phyloP scores from a whole-genome alignment of 2,329 filamentous ascomycete species.

The Penicillium sp. region DNA sequence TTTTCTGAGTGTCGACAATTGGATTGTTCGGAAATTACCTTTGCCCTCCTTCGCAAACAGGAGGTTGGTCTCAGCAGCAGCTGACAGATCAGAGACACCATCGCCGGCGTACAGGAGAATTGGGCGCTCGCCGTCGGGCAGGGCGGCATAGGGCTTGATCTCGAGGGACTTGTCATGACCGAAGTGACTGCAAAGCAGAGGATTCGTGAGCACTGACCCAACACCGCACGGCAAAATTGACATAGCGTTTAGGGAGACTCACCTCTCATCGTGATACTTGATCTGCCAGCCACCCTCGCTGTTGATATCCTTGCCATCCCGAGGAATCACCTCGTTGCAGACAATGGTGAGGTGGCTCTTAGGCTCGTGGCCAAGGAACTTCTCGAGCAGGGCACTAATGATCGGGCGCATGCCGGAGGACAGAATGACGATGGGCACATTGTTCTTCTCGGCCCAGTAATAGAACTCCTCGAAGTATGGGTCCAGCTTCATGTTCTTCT shows the following conservation, averaged over 20 bases:
- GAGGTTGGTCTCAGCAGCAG: slow-evolving; percentile 87
- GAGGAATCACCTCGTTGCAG: slow-evolving; percentile 74
- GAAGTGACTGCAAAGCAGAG: slow-evolving; percentile 60
- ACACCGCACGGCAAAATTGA: background rate
- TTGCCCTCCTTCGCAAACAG: slow-evolving; percentile 91
- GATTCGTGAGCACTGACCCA: background rate
- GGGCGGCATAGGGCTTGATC: slow-evolving; percentile 75
- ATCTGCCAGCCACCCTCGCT: slow-evolving; percentile 85
- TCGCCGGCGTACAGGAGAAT: slow-evolving; percentile 94
- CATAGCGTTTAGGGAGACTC: slow-evolving; percentile 22
- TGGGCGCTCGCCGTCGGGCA: slow-evolving; percentile 69
- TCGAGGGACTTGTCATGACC: slow-evolving; percentile 97
- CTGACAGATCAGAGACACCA: slow-evolving; percentile 88
- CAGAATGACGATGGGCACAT: slow-evolving; percentile 89
- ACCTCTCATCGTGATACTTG: slow-evolving; percentile 83
- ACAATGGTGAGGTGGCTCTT: slow-evolving; percentile 78
- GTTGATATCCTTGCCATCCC: slow-evolving; percentile 71
- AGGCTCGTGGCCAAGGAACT: slow-evolving; percentile 76
- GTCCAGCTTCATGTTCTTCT: slow-evolving; percentile 84
- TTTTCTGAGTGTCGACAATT: background rate
- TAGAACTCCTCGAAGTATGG: slow-evolving; percentile 87
- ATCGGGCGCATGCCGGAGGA: slow-evolving; percentile 92
- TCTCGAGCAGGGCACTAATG: slow-evolving; percentile 78
- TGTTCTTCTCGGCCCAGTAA: slow-evolving; percentile 75
- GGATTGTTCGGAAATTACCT: slow-evolving; percentile 52